phyloP scores from a whole-genome alignment of 352 stramenopile species.

The Pythium myriotylum region DNA sequence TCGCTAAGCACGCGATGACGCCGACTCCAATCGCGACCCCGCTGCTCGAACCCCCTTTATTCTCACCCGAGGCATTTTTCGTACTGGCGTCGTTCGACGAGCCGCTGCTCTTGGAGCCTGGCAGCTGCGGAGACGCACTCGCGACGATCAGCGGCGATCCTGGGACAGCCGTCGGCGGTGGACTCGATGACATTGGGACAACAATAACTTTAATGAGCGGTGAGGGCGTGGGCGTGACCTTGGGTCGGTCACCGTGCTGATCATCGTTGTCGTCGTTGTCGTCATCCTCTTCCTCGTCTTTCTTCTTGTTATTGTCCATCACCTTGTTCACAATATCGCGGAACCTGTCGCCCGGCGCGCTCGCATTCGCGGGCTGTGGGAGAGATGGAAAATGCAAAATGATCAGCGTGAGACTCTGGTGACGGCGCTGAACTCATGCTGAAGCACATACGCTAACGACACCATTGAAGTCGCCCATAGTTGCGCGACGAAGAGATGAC shows the following conservation, averaged over 20 bases:
- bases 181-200: not conserved
- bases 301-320: not conserved
- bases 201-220: not conserved
- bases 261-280: not conserved
- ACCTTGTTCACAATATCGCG: constrained; percentile 12
- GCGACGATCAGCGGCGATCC: no score
- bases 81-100: not conserved
- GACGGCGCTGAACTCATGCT: no score
- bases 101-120: not conserved
- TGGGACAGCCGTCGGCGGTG: not conserved
- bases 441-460: no score
- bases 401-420: no score
- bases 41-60: not conserved
- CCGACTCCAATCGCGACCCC: not conserved
- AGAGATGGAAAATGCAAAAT: no score
- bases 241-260: not conserved
- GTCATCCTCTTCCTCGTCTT: constrained; percentile 1
- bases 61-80: not conserved
- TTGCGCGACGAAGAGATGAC: no score
- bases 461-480: no score
- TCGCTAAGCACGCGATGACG: constrained; percentile 29
- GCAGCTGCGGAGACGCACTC: no score
- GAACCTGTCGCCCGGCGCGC: constrained; percentile 4
- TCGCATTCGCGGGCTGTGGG: not conserved
- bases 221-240: not conserved